Conservation (phyloP, 1,284 basidiomycete species). For the Irpex sp. region DNA sequence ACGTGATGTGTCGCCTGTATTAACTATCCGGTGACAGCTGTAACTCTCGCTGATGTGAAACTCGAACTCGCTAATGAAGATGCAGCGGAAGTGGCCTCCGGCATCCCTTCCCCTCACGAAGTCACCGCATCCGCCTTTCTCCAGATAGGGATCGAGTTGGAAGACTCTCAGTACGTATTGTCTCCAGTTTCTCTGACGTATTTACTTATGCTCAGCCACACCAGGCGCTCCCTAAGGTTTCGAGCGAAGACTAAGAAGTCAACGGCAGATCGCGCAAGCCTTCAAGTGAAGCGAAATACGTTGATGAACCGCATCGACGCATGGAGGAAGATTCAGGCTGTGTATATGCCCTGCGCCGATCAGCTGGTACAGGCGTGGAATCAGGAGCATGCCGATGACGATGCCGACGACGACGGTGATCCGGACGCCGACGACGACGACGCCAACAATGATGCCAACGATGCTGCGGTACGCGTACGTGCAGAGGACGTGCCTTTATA, state of each 20-base stretch:
- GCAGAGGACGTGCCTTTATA: conserved; percentile 2
- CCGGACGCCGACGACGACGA: background rate
- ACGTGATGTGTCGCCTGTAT: background rate
- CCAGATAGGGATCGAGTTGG: conserved; percentile 7
- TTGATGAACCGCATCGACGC: conserved; percentile 2
- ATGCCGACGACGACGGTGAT: background rate
- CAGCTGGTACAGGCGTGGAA: background rate
- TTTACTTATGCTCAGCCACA: background rate
- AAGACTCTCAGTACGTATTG: conserved; percentile 14
- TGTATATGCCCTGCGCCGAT: conserved; percentile 10
- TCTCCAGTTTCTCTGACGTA: too few relatives aligned
- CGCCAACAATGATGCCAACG: background rate
- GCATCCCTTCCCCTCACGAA: conserved; percentile 1
- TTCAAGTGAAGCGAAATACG: conserved; percentile 6
- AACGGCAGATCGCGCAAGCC: background rate
- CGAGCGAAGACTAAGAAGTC: background rate
- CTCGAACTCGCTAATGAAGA: conserved; percentile 7
- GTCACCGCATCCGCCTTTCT: conserved; percentile 6
- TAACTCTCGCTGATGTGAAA: conserved; percentile 1
- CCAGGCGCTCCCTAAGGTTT: background rate
- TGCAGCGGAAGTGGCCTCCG: background rate
- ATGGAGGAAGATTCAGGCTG: conserved; percentile 5
- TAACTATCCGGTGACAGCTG: background rate
- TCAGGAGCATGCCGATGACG: background rate
- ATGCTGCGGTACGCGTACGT: background rate